Evolutionary conservation across 441 rosid species (phyloP).

Genomic region (Adansonia madagascariensis): DNA sequence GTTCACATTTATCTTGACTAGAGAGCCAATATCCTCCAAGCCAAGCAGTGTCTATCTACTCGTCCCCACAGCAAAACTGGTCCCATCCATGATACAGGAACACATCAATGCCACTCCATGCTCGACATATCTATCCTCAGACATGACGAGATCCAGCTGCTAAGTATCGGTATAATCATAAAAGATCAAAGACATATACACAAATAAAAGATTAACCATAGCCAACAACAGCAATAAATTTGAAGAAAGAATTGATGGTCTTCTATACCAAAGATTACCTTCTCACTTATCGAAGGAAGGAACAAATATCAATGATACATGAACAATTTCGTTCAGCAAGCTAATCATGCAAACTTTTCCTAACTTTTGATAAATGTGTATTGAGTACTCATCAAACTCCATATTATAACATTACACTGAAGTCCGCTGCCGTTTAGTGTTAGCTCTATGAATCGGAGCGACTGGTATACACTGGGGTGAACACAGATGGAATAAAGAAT

Average conservation of each 20-base stretch:
- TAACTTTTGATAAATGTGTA: background rate
- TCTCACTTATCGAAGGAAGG: constrained; percentile 28
- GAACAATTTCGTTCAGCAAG: constrained; percentile 42
- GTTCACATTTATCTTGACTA: constrained; percentile 37
- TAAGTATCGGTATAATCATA: constrained; percentile 8
- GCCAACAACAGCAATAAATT: too few relatives aligned
- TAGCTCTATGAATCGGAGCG: constrained; percentile 35
- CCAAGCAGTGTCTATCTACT: constrained; percentile 23
- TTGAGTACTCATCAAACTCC: constrained; percentile 30
- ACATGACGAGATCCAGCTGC: constrained; percentile 15
- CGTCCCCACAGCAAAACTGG: constrained; percentile 19
- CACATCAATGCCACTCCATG: background rate
- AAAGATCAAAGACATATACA: background rate
- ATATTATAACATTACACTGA: constrained; percentile 21
- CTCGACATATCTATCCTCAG: constrained; percentile 10
- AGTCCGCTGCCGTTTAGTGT: constrained; percentile 34
- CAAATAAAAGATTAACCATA: background rate
- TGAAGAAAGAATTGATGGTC: too few relatives aligned
- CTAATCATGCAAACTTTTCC: constrained; percentile 9
- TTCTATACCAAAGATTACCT: constrained; percentile 31
- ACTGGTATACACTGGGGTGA: constrained; percentile 29
- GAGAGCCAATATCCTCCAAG: constrained; percentile 22
- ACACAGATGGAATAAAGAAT: constrained; percentile 33
- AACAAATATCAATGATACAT: constrained; percentile 24
- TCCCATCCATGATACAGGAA: constrained; percentile 28